Percentiles rank a stretch among this genome's conserved stretches.
Conservation (phyloP, 352 stramenopile species). For the Pythium periplocum region DNA sequence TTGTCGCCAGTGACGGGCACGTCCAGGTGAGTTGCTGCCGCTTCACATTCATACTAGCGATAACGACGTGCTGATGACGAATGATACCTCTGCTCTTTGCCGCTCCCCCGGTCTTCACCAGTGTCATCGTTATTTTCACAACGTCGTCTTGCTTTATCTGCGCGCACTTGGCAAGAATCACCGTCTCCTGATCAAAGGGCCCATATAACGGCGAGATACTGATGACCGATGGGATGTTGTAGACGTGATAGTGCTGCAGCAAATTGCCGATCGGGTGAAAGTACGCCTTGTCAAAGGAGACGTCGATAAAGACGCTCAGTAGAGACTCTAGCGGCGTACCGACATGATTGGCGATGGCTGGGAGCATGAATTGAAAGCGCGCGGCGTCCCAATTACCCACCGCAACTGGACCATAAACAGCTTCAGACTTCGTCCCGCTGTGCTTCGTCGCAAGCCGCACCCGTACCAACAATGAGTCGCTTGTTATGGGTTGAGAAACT, state of each 20-base stretch:
- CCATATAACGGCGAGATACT: conserved; percentile 43
- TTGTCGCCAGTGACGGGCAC: no score
- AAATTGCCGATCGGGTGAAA: conserved; percentile 50
- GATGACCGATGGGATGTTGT: conserved; percentile 55
- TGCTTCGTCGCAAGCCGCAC: conserved; percentile 29
- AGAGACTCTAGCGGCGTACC: conserved; percentile 23
- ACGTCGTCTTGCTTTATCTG: conserved; percentile 30
- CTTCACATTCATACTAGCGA: conserved; percentile 35
- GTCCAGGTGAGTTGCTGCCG: conserved; percentile 26
- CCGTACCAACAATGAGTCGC: conserved; percentile 33
- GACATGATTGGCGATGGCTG: conserved; percentile 28
- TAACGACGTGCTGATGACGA: conserved; percentile 7
- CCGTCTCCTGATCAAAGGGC: conserved; percentile 37
- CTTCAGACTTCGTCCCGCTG: conserved; percentile 8
- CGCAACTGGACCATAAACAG: conserved; percentile 31
- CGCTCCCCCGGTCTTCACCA: background rate
- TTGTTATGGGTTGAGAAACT: conserved; percentile 38
- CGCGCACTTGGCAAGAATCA: conserved; percentile 32
- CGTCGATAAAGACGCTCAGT: conserved; percentile 27
- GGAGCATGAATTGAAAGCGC: conserved; percentile 38
- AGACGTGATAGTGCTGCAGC: conserved; percentile 41
- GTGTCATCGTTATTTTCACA: conserved; percentile 31
- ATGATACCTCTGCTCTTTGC: conserved; percentile 2
- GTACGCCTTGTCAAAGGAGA: conserved; percentile 48
- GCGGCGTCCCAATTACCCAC: conserved; percentile 31